Evolutionary conservation across 495 filamentous ascomycete species (phyloP), one percentile per base, ranked within the genome.

Genomic region (Lophiostoma macrostomum): DNA sequence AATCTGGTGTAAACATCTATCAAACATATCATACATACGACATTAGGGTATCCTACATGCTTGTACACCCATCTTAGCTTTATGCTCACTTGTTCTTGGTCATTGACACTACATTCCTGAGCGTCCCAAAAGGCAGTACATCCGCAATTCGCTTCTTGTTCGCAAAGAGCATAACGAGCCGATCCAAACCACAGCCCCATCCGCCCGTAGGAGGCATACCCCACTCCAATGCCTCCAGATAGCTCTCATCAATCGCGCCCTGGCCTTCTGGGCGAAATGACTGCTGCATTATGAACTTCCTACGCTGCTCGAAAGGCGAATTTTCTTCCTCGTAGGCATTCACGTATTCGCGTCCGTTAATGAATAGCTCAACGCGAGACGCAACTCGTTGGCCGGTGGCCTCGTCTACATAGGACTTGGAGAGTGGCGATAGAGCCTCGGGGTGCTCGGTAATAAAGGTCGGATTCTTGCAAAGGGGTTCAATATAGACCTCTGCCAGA

Each of bases 301-400:
- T 75, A 19, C 88, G 76, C 68, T 98, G 93, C 52, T 85, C 87
- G 24, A 82, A 82, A 0, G 93, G 94, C 36, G 87, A 87, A 69
- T 97, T 98, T 70, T 98, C 93, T 71, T 98, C 93, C 71, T 98
- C 93, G 73, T 98, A 98, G 63, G 86, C 88, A 67, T 98, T 98
- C 7, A 91, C 87, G 27, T 95, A 71, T 63, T 98, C 93, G 37
- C 77, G 76, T 12, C 84, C 82, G 32, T 77, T 66, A 63, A 96
- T 79, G 71, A 96, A 97, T 30, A 98, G 81, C 67, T 98, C 93
- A 2, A 84, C 87, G 32, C 93, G 84, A 2, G 88, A 87, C 2
- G 90, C 83, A 13, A 89, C 80, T 34, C 64, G 69, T 57, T 95
- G 89, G n/a, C 75, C 69, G 0, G 80, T 87, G 1, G 62, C 64